These are phyloP conservation scores for Casuarina glauca DNA, from an alignment of 306 rosid genomes.

Conservation along the genomic window DNA sequence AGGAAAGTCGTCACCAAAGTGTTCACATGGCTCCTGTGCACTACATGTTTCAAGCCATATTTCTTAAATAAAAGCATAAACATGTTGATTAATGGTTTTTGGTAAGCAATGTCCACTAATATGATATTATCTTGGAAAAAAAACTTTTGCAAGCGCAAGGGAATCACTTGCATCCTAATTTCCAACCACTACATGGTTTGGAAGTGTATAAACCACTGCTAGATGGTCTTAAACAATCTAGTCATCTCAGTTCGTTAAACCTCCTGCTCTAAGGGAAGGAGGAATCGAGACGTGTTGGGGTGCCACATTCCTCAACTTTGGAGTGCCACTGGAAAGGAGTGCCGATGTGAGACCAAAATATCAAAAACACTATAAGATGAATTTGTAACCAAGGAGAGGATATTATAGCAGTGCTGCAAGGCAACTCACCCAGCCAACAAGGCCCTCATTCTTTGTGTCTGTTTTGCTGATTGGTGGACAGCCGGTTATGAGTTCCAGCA, in stretches of 20 bases:
- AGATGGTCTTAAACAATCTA: background rate
- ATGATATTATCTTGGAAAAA: no score
- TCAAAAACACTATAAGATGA: no score
- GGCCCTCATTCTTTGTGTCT: conserved; percentile 70
- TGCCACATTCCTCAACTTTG: no score
- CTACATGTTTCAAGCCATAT: no score
- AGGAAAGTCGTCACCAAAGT: background rate
- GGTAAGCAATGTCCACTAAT: background rate
- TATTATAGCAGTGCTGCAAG: background rate
- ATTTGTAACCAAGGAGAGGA: no score
- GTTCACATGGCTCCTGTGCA: background rate
- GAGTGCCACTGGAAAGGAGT: no score
- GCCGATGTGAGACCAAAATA: no score
- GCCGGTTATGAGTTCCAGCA: conserved; percentile 85
- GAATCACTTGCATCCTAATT: background rate
- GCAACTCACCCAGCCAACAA: conserved; percentile 89
- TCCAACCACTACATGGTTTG: background rate
- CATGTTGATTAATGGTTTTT: background rate
- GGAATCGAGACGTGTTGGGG: no score
- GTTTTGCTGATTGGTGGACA: conserved; percentile 69
- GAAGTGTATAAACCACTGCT: background rate
- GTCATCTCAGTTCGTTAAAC: no score
- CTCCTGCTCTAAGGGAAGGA: no score
- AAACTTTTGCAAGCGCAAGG: background rate
- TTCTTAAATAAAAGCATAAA: background rate